A percentile compares a stretch with the other conserved stretches of the same genome.
phyloP scores from a whole-genome alignment of 768 basidiomycete genomes.

The Tephrocybe sp. region DNA sequence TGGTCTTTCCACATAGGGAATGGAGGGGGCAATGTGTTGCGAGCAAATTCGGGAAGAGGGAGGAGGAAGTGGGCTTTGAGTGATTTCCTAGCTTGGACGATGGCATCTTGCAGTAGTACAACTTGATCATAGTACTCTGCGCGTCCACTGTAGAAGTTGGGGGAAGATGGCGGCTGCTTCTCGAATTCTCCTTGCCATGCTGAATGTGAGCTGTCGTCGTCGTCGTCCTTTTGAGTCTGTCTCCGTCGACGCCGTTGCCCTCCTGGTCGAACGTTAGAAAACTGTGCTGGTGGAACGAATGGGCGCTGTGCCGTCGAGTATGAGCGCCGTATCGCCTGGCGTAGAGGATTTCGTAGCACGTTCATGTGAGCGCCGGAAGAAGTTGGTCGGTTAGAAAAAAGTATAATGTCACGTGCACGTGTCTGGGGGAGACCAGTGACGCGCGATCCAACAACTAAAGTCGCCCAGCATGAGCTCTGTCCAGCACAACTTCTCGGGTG shows the following conservation, averaged over 20 bases:
- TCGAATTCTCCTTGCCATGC: conserved; percentile 12
- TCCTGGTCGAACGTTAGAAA: conserved; percentile 14
- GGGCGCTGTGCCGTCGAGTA: conserved; percentile 21
- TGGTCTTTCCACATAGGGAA: conserved; percentile 69
- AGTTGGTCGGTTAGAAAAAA: conserved; percentile 11
- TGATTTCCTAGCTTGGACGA: conserved; percentile 51
- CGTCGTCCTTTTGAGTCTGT: conserved; percentile 14
- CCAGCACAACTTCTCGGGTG: conserved; percentile 90
- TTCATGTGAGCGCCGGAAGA: conserved; percentile 21
- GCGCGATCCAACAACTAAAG: not conserved
- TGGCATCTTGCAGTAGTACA: conserved; percentile 59
- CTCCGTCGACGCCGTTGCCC: conserved; percentile 17
- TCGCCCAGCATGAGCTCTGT: conserved; percentile 24
- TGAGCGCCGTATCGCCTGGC: conserved; percentile 18
- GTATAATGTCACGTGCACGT: conserved; percentile 22
- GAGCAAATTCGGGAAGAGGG: conserved; percentile 74
- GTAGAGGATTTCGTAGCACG: conserved; percentile 23
- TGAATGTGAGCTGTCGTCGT: not conserved
- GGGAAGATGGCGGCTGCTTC: conserved; percentile 51
- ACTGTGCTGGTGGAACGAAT: conserved; percentile 35
- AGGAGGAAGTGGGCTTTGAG: conserved; percentile 67
- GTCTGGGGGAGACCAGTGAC: conserved; percentile 8
- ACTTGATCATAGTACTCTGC: conserved; percentile 74
- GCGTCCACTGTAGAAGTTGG: conserved; percentile 83
- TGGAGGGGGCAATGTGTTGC: conserved; percentile 52